phyloP scores from a whole-genome alignment of 192 early-diverging fungal species.

The Coemansia sp. region DNA sequence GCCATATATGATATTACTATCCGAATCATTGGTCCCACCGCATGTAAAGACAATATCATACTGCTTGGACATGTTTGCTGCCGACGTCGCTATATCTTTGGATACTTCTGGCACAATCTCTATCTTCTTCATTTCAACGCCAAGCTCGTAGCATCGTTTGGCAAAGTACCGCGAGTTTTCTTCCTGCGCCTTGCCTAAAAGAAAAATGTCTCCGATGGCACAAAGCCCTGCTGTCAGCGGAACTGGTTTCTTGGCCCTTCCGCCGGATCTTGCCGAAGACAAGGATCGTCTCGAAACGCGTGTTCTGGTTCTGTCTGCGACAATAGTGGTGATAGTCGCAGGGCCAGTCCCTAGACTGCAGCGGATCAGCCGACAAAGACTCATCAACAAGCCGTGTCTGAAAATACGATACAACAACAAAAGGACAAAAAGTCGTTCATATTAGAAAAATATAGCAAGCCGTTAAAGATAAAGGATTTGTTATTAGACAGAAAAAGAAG shows the following conservation, averaged over 20 bases:
- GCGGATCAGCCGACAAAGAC: background rate
- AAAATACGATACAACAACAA: background rate
- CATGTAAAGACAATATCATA: slow-evolving; percentile 69
- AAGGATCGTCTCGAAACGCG: background rate
- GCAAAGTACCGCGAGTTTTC: slow-evolving; percentile 64
- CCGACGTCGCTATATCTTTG: slow-evolving; percentile 46
- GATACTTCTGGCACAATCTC: slow-evolving; percentile 53
- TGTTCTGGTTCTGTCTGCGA: background rate
- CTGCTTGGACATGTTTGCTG: slow-evolving; percentile 49
- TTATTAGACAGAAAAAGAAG: background rate
- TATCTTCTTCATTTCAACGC: slow-evolving; percentile 60
- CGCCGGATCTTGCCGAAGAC: background rate
- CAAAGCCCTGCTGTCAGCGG: slow-evolving; percentile 55
- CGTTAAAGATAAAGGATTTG: background rate
- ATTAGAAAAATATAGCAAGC: background rate
- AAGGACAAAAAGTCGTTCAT: background rate
- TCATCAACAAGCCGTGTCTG: background rate
- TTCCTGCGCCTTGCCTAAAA: slow-evolving; percentile 71
- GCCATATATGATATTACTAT: slow-evolving; percentile 70
- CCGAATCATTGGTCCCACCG: slow-evolving; percentile 74
- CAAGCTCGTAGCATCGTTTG: slow-evolving; percentile 60
- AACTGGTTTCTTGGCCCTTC: background rate
- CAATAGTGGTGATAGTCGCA: background rate
- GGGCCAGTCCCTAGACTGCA: background rate
- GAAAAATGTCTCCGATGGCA: slow-evolving; percentile 75